Conservation (phyloP, 305 asterid species). For the Solanum hybrid region DNA sequence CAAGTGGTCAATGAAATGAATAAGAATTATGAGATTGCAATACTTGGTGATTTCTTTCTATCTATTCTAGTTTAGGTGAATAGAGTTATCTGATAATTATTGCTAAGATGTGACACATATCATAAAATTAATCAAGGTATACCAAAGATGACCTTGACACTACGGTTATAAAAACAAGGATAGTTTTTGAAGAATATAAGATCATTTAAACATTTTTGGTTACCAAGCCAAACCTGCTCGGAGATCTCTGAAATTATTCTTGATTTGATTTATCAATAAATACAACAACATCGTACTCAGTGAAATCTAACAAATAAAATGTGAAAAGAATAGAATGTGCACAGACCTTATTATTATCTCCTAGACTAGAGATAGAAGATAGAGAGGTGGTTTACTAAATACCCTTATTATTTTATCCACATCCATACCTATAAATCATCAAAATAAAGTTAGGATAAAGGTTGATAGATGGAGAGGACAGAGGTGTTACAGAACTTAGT, state of each 20-base stretch:
- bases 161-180: no score
- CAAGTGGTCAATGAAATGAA: neutral
- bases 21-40: neutral
- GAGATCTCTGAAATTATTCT: neutral
- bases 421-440: neutral
- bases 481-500: neutral
- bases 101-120: fast-evolving
- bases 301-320: neutral
- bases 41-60: neutral
- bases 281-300: neutral
- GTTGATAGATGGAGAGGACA: neutral
- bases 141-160: neutral
- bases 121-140: no score
- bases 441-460: neutral
- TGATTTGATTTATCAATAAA: neutral
- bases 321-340: no score
- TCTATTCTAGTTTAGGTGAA: neutral
- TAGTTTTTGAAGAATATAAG: no score
- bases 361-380: neutral
- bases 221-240: fast-evolving
- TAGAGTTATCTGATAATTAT: no score
- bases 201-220: neutral
- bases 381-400: neutral
- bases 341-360: no score
- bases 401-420: neutral